These are phyloP conservation scores for Hamamelis virginiana DNA, from an alignment of 164 flowering plant genomes.

Conservation along the genomic window DNA sequence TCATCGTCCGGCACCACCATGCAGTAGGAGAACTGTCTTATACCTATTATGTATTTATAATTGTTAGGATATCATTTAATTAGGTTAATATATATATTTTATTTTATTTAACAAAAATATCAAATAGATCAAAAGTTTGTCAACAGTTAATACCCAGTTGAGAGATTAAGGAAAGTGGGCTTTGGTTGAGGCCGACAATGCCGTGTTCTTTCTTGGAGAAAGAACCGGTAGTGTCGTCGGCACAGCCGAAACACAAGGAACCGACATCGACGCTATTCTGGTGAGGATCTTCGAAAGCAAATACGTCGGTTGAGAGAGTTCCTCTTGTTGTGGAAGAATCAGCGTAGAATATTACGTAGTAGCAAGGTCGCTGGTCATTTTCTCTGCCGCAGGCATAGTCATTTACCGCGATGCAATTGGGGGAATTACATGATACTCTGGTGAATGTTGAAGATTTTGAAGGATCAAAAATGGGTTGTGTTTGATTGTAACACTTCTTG, in stretches of 20 bases:
- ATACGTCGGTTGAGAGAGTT: background rate
- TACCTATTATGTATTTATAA: no score
- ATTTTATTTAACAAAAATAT: no score
- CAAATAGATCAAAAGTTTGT: no score
- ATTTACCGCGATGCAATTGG: background rate
- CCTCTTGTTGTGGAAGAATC: background rate
- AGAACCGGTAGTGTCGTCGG: background rate
- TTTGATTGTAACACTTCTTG: background rate
- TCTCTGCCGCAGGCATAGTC: background rate
- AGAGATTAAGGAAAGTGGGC: background rate
- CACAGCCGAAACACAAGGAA: background rate
- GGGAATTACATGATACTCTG: background rate
- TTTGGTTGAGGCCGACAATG: background rate
- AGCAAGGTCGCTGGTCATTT: background rate
- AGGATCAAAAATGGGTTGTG: background rate
- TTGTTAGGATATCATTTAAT: no score
- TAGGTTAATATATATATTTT: no score
- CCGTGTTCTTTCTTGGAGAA: background rate
- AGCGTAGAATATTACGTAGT: background rate
- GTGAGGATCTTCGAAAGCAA: background rate
- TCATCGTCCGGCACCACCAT: background rate
- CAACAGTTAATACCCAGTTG: no score
- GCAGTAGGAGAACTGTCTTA: background rate
- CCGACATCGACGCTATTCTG: background rate
- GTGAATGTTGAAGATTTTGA: background rate